Conservation (phyloP, 2,329 filamentous ascomycete species). For the Fusarium sp. region DNA sequence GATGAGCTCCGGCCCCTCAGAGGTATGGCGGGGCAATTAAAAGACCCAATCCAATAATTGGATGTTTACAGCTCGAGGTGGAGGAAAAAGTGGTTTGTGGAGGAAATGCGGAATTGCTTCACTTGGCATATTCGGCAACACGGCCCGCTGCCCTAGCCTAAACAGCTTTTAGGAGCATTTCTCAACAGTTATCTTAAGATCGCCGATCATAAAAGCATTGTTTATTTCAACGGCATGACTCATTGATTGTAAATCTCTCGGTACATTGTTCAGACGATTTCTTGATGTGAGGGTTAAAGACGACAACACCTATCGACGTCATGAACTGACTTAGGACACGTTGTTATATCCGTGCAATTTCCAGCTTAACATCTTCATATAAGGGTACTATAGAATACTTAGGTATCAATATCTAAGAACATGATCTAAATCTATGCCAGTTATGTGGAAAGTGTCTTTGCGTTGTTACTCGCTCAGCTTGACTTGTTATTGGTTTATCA, state of each 20-base stretch:
- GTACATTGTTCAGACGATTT: background rate
- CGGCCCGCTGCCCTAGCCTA: slow-evolving; percentile 8
- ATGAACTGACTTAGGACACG: background rate
- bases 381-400: too few species aligned
- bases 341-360: slow-evolving; percentile 2
- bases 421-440: background rate
- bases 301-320: background rate
- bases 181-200: background rate
- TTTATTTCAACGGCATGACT: background rate
- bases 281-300: background rate
- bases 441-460: background rate
- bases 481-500: background rate
- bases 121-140: slow-evolving; percentile 20
- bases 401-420: too few species aligned
- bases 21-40: slow-evolving; percentile 30
- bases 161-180: background rate
- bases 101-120: slow-evolving; percentile 26
- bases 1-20: slow-evolving; percentile 26
- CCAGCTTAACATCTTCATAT: background rate
- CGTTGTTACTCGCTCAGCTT: background rate
- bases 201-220: background rate
- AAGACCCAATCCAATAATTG: slow-evolving; percentile 13
- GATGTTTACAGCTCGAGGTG: background rate
- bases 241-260: background rate
- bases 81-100: slow-evolving; percentile 13